These are phyloP conservation scores for Cenococcum geophilum DNA, from an alignment of 495 filamentous ascomycete genomes.

Conservation along the genomic window DNA sequence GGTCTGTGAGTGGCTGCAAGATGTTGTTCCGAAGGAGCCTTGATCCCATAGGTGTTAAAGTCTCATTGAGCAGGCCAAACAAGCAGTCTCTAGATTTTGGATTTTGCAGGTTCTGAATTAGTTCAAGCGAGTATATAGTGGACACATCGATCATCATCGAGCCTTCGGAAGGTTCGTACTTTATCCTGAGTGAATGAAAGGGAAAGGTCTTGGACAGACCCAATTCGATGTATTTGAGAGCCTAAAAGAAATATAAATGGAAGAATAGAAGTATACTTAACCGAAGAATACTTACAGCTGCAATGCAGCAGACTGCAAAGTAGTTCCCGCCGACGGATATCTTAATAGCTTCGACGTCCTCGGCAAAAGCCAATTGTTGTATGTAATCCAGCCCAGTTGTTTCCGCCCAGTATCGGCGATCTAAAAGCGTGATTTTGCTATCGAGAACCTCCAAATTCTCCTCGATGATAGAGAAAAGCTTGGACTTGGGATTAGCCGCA, in stretches of 20 bases:
- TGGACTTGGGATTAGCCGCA: conserved; percentile 62
- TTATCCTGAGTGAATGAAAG: conserved; percentile 73
- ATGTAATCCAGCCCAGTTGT: conserved; percentile 70
- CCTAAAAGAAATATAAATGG: conserved; percentile 45
- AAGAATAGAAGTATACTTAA: background rate
- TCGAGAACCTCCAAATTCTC: conserved; percentile 54
- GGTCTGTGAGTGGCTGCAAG: conserved; percentile 80
- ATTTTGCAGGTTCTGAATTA: conserved; percentile 81
- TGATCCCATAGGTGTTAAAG: conserved; percentile 79
- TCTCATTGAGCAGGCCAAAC: conserved; percentile 78
- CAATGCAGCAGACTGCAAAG: conserved; percentile 83
- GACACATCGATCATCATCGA: conserved; percentile 91
- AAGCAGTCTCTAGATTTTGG: conserved; percentile 69
- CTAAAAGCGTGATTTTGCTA: conserved; percentile 55
- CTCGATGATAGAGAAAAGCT: conserved; percentile 68
- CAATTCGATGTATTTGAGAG: conserved; percentile 73
- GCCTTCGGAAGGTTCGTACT: conserved; percentile 81
- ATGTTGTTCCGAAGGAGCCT: conserved; percentile 75
- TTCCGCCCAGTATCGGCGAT: conserved; percentile 88
- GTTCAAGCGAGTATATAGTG: conserved; percentile 76
- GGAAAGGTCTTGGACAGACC: conserved; percentile 59
- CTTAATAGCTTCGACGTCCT: conserved; percentile 73
- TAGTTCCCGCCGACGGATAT: conserved; percentile 75
- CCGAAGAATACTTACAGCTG: conserved; percentile 59
- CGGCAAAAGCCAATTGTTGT: conserved; percentile 65